These are phyloP conservation scores for Cyberlindnera japonica DNA, from an alignment of 805 yeast species.

Conservation along the genomic window DNA sequence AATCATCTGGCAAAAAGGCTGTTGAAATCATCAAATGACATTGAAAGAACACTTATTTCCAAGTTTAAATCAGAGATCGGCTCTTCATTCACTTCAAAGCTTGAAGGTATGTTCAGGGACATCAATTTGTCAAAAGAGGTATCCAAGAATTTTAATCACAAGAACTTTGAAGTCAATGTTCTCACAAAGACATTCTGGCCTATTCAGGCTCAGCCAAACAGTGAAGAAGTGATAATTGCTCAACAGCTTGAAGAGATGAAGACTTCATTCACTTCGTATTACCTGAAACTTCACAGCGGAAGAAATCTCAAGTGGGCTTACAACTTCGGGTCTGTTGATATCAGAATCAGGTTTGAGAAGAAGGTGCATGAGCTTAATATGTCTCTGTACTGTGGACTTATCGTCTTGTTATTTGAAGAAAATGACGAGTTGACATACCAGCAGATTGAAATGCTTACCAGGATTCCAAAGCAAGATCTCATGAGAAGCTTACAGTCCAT, in stretches of 20 bases:
- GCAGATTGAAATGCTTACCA: constrained; percentile 62
- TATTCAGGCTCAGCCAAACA: constrained; percentile 35
- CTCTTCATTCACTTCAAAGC: constrained; percentile 67
- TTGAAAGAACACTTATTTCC: constrained; percentile 66
- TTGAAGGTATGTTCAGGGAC: constrained; percentile 87
- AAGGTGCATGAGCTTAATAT: constrained; percentile 73
- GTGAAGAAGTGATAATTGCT: constrained; percentile 40
- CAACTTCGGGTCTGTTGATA: constrained; percentile 77
- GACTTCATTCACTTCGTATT: constrained; percentile 47
- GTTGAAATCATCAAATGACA: constrained; percentile 49
- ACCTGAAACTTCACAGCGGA: constrained; percentile 49
- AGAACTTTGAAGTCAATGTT: constrained; percentile 46
- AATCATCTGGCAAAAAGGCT: constrained; percentile 83
- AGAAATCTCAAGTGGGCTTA: constrained; percentile 75
- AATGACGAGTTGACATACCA: constrained; percentile 48
- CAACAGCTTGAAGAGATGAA: constrained; percentile 39
- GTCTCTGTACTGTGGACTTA: constrained; percentile 77
- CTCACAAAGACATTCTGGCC: constrained; percentile 72
- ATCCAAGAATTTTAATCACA: constrained; percentile 38
- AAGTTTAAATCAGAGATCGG: constrained; percentile 76
- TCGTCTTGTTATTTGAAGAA: constrained; percentile 70
- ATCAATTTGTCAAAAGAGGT: constrained; percentile 55
- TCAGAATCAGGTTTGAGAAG: constrained; percentile 64
- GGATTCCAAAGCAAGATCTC: constrained; percentile 70
- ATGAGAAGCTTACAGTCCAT: constrained; percentile 77